Percentiles rank a stretch among this genome's conserved stretches.
phyloP scores from a whole-genome alignment of 2,329 filamentous ascomycete genomes.

The Aspergillus costaricaensis region DNA sequence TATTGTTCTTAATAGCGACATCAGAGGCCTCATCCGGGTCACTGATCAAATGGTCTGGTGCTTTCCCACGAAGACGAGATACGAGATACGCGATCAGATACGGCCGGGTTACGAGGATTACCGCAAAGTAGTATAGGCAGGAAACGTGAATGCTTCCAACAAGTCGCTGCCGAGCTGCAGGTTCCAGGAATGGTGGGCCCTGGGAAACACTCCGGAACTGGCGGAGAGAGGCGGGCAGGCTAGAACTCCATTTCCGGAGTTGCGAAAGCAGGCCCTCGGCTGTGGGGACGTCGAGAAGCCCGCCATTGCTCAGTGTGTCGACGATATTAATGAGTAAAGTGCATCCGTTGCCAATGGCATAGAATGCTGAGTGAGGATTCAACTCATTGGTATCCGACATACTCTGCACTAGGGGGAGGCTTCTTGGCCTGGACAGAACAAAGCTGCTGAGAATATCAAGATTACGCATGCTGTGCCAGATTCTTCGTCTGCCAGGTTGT shows the following conservation, averaged over 20 bases:
- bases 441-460: not conserved
- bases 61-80: conserved; percentile 24
- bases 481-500: not conserved
- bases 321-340: not conserved
- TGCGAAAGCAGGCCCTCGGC: not conserved
- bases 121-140: conserved; percentile 57
- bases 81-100: conserved; percentile 53
- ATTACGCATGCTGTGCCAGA: not conserved
- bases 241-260: not conserved
- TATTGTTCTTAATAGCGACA: not conserved
- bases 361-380: not conserved
- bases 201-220: not conserved
- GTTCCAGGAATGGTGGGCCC: not conserved
- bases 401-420: not conserved
- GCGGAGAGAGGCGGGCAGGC: not conserved
- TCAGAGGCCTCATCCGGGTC: not conserved
- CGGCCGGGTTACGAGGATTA: conserved; percentile 55
- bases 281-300: not conserved
- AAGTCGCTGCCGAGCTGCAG: conserved; percentile 3
- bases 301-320: not conserved
- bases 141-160: conserved; percentile 54
- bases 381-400: not conserved
- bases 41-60: conserved; percentile 12
- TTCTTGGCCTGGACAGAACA: not conserved
- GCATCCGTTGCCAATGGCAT: not conserved